Percentiles rank a stretch among this genome's conserved stretches.
Evolutionary conservation across 495 filamentous ascomycete genomes (phyloP).

Genomic region (Ramalina peruviana): DNA sequence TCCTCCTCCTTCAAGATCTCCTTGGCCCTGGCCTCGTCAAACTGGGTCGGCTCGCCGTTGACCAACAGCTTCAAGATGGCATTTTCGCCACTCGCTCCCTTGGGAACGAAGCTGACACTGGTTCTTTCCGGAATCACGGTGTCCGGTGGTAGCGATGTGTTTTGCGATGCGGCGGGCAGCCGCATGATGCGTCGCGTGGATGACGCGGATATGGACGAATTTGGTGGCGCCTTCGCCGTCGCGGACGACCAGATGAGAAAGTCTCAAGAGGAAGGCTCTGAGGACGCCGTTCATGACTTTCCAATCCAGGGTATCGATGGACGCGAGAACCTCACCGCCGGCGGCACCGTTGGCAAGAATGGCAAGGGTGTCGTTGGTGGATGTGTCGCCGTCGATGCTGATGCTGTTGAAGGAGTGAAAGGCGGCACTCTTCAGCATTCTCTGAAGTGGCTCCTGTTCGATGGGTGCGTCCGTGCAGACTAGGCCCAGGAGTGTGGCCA

Average conservation of each 20-base stretch:
- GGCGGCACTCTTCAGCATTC: conserved; percentile 59
- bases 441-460: conserved; percentile 48
- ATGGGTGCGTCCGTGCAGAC: conserved; percentile 89
- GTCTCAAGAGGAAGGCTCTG: conserved; percentile 62
- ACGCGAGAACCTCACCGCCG: conserved; percentile 49
- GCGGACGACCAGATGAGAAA: conserved; percentile 85
- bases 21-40: conserved; percentile 65
- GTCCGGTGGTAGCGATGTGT: conserved; percentile 61
- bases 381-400: conserved; percentile 90
- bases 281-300: conserved; percentile 57
- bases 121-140: conserved; percentile 68
- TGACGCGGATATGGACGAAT: conserved; percentile 86
- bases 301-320: conserved; percentile 40
- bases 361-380: conserved; percentile 92
- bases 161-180: conserved; percentile 60
- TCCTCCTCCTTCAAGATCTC: conserved; percentile 80
- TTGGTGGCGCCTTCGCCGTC: conserved; percentile 98
- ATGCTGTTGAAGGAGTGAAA: conserved; percentile 92
- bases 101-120: conserved; percentile 81
- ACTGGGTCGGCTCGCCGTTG: conserved; percentile 78
- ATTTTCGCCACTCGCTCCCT: conserved; percentile 56
- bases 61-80: conserved; percentile 59
- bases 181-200: conserved; percentile 50
- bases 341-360: conserved; percentile 90
- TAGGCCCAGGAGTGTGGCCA: conserved; percentile 91